These are phyloP conservation scores for Naganishia albida DNA, from an alignment of 1,284 basidiomycete genomes.

Conservation along the genomic window DNA sequence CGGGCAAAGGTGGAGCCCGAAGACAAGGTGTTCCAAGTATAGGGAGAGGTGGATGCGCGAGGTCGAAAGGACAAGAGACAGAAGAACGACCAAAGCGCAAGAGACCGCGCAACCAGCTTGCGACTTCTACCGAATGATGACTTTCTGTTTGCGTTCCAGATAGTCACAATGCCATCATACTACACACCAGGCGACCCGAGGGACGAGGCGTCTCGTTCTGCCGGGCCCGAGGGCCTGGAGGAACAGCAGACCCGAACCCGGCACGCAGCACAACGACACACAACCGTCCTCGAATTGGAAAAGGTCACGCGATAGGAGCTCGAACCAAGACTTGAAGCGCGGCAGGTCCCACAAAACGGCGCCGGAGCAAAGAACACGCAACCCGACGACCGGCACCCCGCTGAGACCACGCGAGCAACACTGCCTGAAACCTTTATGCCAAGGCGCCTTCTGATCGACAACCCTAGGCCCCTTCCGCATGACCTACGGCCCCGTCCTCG, in stretches of 20 bases:
- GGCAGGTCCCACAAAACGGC: slow-evolving; percentile 8
- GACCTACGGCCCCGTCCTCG: background rate
- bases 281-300: slow-evolving; percentile 15
- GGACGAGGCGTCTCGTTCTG: slow-evolving; percentile 5
- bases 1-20: background rate
- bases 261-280: background rate
- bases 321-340: background rate
- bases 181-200: slow-evolving; percentile 1
- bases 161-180: background rate
- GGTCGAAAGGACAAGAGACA: slow-evolving; percentile 8
- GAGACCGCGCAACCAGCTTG: slow-evolving; percentile 6
- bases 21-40: background rate
- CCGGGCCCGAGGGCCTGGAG: background rate
- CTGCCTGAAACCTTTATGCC: background rate
- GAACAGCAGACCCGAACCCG: slow-evolving; percentile 3
- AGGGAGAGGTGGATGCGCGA: slow-evolving; percentile 13
- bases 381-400: slow-evolving; percentile 9
- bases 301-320: background rate
- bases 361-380: background rate
- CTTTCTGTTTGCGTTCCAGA: slow-evolving; percentile 9
- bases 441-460: slow-evolving; percentile 2
- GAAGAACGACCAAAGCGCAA: slow-evolving; percentile 11
- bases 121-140: background rate
- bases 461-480: background rate
- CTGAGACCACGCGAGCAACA: background rate